Conservation (phyloP, 140 eudicot species). For the Anethum foeniculum region DNA sequence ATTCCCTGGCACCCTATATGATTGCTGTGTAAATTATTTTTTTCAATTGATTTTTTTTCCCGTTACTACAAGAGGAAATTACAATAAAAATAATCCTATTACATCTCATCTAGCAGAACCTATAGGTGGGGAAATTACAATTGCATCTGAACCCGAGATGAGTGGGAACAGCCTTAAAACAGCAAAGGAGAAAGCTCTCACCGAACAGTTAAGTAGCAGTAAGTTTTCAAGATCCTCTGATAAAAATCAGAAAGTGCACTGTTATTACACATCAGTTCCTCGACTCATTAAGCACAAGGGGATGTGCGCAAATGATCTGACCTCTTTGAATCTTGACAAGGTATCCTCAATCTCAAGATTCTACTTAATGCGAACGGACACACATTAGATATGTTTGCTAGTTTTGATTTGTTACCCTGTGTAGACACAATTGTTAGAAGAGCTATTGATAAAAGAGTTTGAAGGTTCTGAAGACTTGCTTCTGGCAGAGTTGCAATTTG, state of each 20-base stretch:
- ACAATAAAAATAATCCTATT: background rate
- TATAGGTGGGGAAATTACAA: constrained; percentile 78
- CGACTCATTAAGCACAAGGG: constrained; percentile 77
- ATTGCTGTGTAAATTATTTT: background rate
- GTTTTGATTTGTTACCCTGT: constrained; percentile 9
- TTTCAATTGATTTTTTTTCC: background rate
- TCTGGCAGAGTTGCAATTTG: constrained; percentile 87
- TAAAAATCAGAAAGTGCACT: constrained; percentile 39
- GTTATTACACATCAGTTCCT: constrained; percentile 77
- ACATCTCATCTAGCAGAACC: constrained; percentile 47
- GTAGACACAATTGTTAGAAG: constrained; percentile 70
- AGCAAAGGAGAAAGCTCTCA: constrained; percentile 56
- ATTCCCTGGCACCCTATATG: background rate
- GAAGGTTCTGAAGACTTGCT: constrained; percentile 68
- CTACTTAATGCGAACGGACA: background rate
- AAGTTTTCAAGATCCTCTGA: constrained; percentile 33
- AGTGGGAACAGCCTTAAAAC: constrained; percentile 41
- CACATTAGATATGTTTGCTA: background rate
- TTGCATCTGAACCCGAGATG: constrained; percentile 52
- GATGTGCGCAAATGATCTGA: constrained; percentile 50
- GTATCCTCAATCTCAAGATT: constrained; percentile 24
- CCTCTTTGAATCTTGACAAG: constrained; percentile 88
- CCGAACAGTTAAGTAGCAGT: constrained; percentile 54
- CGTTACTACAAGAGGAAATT: background rate
- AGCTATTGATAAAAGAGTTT: constrained; percentile 58